Evolutionary conservation across 345 rosid species (phyloP), one percentile per base, ranked within the genome.

Genomic region (Syzygium jambos): DNA sequence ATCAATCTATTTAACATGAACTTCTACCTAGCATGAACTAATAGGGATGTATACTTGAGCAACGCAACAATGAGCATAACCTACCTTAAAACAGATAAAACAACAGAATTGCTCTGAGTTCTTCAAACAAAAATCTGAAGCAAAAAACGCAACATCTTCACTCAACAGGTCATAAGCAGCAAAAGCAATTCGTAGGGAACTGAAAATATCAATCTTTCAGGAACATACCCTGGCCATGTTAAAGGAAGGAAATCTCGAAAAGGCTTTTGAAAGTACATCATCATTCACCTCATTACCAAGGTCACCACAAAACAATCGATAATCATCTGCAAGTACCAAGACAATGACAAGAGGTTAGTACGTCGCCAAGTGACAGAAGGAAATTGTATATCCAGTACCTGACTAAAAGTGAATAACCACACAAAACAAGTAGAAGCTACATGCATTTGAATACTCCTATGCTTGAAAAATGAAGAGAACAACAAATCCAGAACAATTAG

Each of bases 261-360:
- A 98, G 78, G 99, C 99, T 92, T 98, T 96, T 83, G 98, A 93
- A 87, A 98, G 96, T 91, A 98, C 99, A 91, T 98, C 99, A 91
- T 98, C 99, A 91, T 98, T 98, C 94, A 98, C 99, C 94, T 96
- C 99, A 89, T 98, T 98, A 87, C 99, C 99, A 90, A 98, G 99
- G 92, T 98, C 99, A 88, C 99, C 99, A 86, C 99, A 98, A 88
- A 96, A 98, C 5, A 98, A 87, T 55, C 99, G 97, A 91, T 90
- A 95, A 89, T 98, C 99, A 93, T 98, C 99, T 98, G 93, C 84
- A 88, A 56, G 87, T 87, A 68, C 14, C 27, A 90, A 86, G 27
- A 85, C 19, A 61, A 82, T 25, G 30, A 86, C n/a, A 53, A 56
- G 22, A 87, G 3, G 11, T 30, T 63, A 86, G 78, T 13, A 19